These are phyloP conservation scores for Citrus maxima DNA, from an alignment of 345 rosid species.

Conservation along the genomic window DNA sequence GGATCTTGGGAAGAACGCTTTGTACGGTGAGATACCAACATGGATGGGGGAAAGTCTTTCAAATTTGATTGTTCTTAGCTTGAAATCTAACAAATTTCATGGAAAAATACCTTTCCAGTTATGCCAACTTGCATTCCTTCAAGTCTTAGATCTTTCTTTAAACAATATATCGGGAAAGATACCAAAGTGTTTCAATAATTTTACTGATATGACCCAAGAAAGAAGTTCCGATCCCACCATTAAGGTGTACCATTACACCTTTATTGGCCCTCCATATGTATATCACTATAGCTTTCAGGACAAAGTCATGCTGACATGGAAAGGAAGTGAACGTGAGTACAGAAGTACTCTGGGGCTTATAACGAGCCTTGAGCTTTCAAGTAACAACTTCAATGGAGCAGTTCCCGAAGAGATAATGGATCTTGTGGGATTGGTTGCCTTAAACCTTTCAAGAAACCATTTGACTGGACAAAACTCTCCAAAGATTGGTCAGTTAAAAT, in stretches of 20 bases:
- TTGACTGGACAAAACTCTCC: conserved; percentile 11
- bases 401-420: conserved; percentile 29
- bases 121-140: background rate
- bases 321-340: background rate
- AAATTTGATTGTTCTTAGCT: background rate
- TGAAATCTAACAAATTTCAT: background rate
- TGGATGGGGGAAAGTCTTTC: conserved; percentile 4
- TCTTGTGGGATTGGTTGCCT: conserved; percentile 2
- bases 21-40: background rate
- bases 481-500: conserved; percentile 18
- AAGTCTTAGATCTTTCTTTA: conserved; percentile 8
- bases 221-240: background rate
- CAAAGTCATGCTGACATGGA: background rate
- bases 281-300: too few relatives aligned
- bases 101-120: background rate
- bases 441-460: conserved; percentile 18
- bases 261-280: too few relatives aligned
- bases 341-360: background rate
- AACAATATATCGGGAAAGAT: background rate
- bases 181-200: background rate
- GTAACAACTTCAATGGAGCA: conserved; percentile 26
- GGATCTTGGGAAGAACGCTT: background rate
- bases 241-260: too few relatives aligned
- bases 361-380: conserved; percentile 4
- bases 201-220: background rate